Evolutionary conservation across 1,139 yeast species (phyloP), one percentile per base, ranked within the genome.

Genomic region (Magnusiomyces magnusii): DNA sequence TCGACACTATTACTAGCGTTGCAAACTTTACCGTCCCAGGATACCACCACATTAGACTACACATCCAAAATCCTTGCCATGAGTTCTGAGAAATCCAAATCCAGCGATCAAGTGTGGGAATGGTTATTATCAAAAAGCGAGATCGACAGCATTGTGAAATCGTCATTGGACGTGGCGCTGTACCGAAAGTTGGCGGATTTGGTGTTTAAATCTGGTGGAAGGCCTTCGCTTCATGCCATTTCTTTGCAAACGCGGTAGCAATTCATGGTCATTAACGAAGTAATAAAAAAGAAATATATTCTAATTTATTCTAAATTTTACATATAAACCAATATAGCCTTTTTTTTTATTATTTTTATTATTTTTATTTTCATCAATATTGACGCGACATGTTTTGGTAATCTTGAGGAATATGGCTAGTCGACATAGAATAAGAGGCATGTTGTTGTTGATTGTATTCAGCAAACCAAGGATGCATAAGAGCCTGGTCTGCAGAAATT

Each of bases 381-480:
- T 50, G 39, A 50, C 39, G 56, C 7, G 25, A 23, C 3, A 47
- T 23, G 7, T 23, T 28, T 25, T 53, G 56, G 21, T 56, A 44
- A 2, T 53, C 55, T 53, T 27, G 31, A 39, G 47, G 25, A 13
- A 42, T 23, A 31, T 34, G 44, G 42, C 57, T 50, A 36, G 58
- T 41, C 51, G 58, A 42, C 55, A 57, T 42, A 59, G 60, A 19
- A 53, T 47, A 53, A 9, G 57, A 17, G 55, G 57, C 28, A 54
- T 42, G 53, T 31, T 54, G 55, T 27, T 54, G 55, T 19, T 59
- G 61, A 31, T 66, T 61, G 60, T 85, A 86, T 69, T 92, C 97
- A 58, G 87, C 87, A 73, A 93, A 92, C 97, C 97, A 93, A 2
- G 96, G 95, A 70, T 92, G 97, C 67, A 87, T 93, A 66, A 93